A percentile compares a stretch with the other conserved stretches of the same genome.
Evolutionary conservation across 1,284 basidiomycete genomes (phyloP).

Genomic region (Ceratobasidium sp.): DNA sequence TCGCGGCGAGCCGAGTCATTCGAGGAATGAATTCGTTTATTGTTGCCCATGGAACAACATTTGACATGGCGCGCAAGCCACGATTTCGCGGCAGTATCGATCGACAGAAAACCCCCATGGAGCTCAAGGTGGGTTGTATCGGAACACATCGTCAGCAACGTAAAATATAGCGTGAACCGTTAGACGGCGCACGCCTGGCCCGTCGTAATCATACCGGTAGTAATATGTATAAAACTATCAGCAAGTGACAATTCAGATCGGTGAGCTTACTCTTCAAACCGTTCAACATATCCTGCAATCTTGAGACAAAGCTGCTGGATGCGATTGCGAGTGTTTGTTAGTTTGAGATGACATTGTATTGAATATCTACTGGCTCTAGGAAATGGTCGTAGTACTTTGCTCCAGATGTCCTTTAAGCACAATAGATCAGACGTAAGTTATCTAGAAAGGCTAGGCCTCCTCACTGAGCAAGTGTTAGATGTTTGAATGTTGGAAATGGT

Average conservation of each 20-base stretch:
- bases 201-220: slow-evolving; percentile 56
- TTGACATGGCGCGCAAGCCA: slow-evolving; percentile 44
- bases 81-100: slow-evolving; percentile 53
- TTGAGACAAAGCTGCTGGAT: slow-evolving; percentile 50
- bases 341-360: slow-evolving; percentile 52
- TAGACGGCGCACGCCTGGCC: slow-evolving; percentile 59
- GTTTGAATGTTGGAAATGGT: slow-evolving; percentile 55
- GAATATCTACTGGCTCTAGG: slow-evolving; percentile 51
- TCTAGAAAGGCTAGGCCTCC: slow-evolving; percentile 60
- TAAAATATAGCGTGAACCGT: slow-evolving; percentile 63
- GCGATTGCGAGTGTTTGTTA: slow-evolving; percentile 48
- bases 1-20: slow-evolving; percentile 1
- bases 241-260: too few species aligned
- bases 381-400: slow-evolving; percentile 56
- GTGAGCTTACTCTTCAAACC: slow-evolving; percentile 52
- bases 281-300: slow-evolving; percentile 50
- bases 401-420: slow-evolving; percentile 53
- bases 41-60: slow-evolving; percentile 7
- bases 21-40: background rate
- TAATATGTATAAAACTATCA: background rate
- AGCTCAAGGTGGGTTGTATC: slow-evolving; percentile 61
- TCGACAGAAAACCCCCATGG: slow-evolving; percentile 64
- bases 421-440: slow-evolving; percentile 55
- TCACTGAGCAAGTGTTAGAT: slow-evolving; percentile 55
- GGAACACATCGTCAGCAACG: slow-evolving; percentile 57